A percentile compares a stretch with the other conserved stretches of the same genome.
phyloP scores from a whole-genome alignment of 805 yeast genomes.

The Saccharomycopsis guyanensis region DNA sequence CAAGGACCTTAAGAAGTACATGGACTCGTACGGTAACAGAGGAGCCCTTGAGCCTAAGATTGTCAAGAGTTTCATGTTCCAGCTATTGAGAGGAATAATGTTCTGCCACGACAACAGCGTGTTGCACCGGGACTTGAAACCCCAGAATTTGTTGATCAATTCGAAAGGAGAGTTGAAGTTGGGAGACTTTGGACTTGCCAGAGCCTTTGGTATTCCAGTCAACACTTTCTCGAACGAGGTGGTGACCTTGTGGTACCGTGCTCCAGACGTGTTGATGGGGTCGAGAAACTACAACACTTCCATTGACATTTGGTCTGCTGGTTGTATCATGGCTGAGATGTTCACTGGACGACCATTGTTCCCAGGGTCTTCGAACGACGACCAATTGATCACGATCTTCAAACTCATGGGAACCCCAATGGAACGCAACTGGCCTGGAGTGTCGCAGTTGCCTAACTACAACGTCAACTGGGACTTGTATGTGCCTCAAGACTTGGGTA shows the following conservation, averaged over 20 bases:
- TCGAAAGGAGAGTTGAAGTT: slow-evolving; percentile 85
- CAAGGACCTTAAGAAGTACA: slow-evolving; percentile 85
- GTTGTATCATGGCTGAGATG: slow-evolving; percentile 97
- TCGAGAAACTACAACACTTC: slow-evolving; percentile 94
- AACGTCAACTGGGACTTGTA: slow-evolving; percentile 77
- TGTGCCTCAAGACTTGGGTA: slow-evolving; percentile 78
- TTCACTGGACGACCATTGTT: slow-evolving; percentile 95
- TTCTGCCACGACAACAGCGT: slow-evolving; percentile 81
- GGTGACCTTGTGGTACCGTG: slow-evolving; percentile 96
- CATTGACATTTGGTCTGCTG: slow-evolving; percentile 98
- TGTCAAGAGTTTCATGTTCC: slow-evolving; percentile 90
- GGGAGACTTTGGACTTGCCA: slow-evolving; percentile 94
- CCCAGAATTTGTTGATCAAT: slow-evolving; percentile 87
- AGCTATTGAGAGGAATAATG: slow-evolving; percentile 80
- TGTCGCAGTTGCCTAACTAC: slow-evolving; percentile 81
- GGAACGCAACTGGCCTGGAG: slow-evolving; percentile 97
- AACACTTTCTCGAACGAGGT: slow-evolving; percentile 97
- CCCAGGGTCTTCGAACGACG: slow-evolving; percentile 95
- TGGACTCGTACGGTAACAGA: slow-evolving; percentile 76
- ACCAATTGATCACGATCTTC: slow-evolving; percentile 86
- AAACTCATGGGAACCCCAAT: slow-evolving; percentile 94
- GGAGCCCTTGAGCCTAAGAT: slow-evolving; percentile 69
- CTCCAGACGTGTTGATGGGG: slow-evolving; percentile 94
- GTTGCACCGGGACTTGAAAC: slow-evolving; percentile 81
- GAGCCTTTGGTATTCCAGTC: slow-evolving; percentile 97